These are phyloP conservation scores for Porcisia deanei DNA, from an alignment of 208 protist genomes.

Conservation along the genomic window DNA sequence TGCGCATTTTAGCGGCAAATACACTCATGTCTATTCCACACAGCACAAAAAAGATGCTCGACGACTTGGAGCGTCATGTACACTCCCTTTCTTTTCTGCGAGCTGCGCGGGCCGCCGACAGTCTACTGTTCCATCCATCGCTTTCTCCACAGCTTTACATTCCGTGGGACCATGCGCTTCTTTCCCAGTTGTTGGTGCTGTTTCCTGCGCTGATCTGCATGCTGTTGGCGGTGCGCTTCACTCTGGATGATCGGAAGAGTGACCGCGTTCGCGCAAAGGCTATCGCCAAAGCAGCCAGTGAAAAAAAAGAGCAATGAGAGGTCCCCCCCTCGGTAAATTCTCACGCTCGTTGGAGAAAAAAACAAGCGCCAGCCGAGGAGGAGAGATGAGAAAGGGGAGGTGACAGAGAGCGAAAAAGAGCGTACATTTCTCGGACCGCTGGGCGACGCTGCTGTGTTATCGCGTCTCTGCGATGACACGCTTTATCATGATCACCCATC, in stretches of 20 bases:
- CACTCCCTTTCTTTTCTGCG: slow-evolving; percentile 31
- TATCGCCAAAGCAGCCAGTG: background rate
- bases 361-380: too few species aligned
- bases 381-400: background rate
- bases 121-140: slow-evolving; percentile 76
- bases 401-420: background rate
- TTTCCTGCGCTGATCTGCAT: slow-evolving; percentile 44
- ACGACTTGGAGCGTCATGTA: slow-evolving; percentile 36
- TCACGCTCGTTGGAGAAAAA: background rate
- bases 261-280: slow-evolving; percentile 4
- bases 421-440: background rate
- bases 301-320: slow-evolving; percentile 8
- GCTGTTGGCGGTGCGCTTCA: slow-evolving; percentile 44
- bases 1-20: slow-evolving; percentile 41
- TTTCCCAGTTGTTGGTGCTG: slow-evolving; percentile 66
- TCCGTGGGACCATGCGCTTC: slow-evolving; percentile 66
- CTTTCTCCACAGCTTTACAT: slow-evolving; percentile 80
- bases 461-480: background rate
- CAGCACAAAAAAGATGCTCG: slow-evolving; percentile 32
- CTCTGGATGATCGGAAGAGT: slow-evolving; percentile 12
- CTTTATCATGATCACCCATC: background rate
- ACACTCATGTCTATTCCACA: slow-evolving; percentile 52
- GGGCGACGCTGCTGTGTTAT: background rate
- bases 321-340: background rate
- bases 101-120: slow-evolving; percentile 60